Evolutionary conservation across 106 monocot genomes (phyloP), one percentile per base, ranked within the genome.

Genomic region (Triglochin maritima): DNA sequence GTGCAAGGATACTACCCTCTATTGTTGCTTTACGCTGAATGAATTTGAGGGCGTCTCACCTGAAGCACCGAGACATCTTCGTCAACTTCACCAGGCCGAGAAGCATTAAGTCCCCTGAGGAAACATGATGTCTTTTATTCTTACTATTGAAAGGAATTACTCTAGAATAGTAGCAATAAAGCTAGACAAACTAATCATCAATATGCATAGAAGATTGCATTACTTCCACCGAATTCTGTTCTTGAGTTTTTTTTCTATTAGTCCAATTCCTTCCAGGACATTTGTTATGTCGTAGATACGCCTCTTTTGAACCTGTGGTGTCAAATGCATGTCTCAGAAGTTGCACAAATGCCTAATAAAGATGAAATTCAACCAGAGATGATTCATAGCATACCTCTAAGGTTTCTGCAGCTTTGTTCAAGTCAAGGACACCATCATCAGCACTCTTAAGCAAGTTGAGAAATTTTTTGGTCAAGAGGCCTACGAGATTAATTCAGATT

Each of bases 221-320:
- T 84, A 96, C 95, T 84, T 96, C 95, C 95, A 96, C 61, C 66
- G 81, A 60, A 91, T 88, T 73, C 78, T 85, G 71, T 91, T 96
- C 76, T 87, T 96, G 3, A 78, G 74, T 71, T 73, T 87, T 81
- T 96, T 96, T 72, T 96, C 91, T 46, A 88, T 88, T 42, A 96
- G 69, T 48, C 95, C 95, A 67, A 91, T 86, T 75, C 95, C 95
- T 81, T 91, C 95, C 52, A 96, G 72, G 64, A 96, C 90, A 84
- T 90, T 91, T 47, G 91, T 96, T 8, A 96, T 90, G 64, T 96
- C 95, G 86, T 90, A 96, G 66, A 96, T 85, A 17, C 95, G 76
- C 67, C 95, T 83, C 69, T 91, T 96, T 78, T 83, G 83, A 48
- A 96, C 91, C 95, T 96, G 57, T 50, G 58, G 10, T 46, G 60